Base-by-base conservation (phyloP, 1,284 basidiomycete genomes). In the Moniliophthora roreri region DNA sequence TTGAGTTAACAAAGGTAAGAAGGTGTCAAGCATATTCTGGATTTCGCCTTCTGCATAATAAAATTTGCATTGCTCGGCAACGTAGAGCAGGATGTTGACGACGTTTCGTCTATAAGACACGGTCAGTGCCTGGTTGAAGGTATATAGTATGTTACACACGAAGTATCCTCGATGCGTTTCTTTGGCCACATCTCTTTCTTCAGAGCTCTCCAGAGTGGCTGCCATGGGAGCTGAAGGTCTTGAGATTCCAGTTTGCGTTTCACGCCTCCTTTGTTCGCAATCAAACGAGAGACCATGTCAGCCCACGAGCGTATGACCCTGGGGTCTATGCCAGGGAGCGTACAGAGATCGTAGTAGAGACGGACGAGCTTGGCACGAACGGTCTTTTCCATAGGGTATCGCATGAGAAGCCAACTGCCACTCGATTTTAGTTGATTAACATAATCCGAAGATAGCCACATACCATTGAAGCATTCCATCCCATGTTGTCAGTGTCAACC, bases 331-430 rank as follows among this genome's bases (percentile, higher is more conserved):
- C 89, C 89, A 9, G 91, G 90, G 1, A 90, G 68, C 24, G 91
- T 68, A 58, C 81, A 81, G 7, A 93, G 71, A 64, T 93, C 87
- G 64, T 91, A 95, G 73, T 93, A 95, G 39, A 95, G 73, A 20
- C 78, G 77, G 15, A 87, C 89, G 42, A 96, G 81, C 62, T 85
- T 84, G n/a, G 87, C 87, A 16, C 93, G 86, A 24, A 83, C 84
- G 37, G 81, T 63, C 52, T 83, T 90, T 44, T 80, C 70, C 65
- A 94, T 82, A 1, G 91, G 91, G 67, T 93, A 94, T 50, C 85
- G 85, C 80, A 93, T 82, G 57, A 87, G 75, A 47, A 93, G 69
- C 91, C 92, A 94, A 68, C 90, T 93, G 58, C n/a, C 50, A 40
- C 38, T 23, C 20, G 56, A 44, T 40, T 36, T 45, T 21, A 44